A percentile compares a stretch with the other conserved stretches of the same genome.
These are phyloP conservation scores for Emergomyces africanus DNA, from an alignment of 2,329 filamentous ascomycete species.

Conservation along the genomic window DNA sequence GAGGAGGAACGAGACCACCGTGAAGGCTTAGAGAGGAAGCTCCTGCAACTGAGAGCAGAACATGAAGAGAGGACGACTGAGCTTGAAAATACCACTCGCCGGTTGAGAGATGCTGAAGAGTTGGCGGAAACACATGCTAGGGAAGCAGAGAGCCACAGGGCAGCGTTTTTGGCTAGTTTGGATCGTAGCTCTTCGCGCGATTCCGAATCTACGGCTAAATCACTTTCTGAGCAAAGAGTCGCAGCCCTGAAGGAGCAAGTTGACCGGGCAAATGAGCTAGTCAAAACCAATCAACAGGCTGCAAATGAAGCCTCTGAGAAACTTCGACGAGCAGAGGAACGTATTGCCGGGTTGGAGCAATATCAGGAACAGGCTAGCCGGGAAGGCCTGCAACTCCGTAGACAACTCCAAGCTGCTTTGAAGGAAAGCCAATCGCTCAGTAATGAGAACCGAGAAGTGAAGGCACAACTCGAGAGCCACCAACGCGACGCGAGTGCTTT, in stretches of 20 bases:
- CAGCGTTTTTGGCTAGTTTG: conserved; percentile 70
- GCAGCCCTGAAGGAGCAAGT: conserved; percentile 67
- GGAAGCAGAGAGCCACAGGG: conserved; percentile 74
- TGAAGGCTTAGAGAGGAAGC: conserved; percentile 62
- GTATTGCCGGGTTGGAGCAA: conserved; percentile 88
- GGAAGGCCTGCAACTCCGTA: conserved; percentile 77
- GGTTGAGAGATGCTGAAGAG: conserved; percentile 75
- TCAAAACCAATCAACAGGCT: conserved; percentile 78
- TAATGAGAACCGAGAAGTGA: conserved; percentile 67
- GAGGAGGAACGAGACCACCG: conserved; percentile 63
- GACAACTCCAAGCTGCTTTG: conserved; percentile 75
- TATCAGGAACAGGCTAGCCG: conserved; percentile 96
- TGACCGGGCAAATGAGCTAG: conserved; percentile 61
- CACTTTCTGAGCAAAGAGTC: conserved; percentile 48
- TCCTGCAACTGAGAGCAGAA: conserved; percentile 64
- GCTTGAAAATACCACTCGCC: conserved; percentile 58
- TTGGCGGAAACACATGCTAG: conserved; percentile 74
- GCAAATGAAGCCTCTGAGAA: conserved; percentile 80
- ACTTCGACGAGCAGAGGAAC: conserved; percentile 82
- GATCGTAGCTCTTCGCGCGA: conserved; percentile 51
- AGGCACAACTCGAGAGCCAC: conserved; percentile 68
- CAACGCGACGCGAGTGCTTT: conserved; percentile 92
- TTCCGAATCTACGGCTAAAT: conserved; percentile 27
- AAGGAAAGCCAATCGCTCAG: conserved; percentile 74
- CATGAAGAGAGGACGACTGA: conserved; percentile 71